phyloP scores from a whole-genome alignment of 768 basidiomycete species.

The Cyathus striatus region DNA sequence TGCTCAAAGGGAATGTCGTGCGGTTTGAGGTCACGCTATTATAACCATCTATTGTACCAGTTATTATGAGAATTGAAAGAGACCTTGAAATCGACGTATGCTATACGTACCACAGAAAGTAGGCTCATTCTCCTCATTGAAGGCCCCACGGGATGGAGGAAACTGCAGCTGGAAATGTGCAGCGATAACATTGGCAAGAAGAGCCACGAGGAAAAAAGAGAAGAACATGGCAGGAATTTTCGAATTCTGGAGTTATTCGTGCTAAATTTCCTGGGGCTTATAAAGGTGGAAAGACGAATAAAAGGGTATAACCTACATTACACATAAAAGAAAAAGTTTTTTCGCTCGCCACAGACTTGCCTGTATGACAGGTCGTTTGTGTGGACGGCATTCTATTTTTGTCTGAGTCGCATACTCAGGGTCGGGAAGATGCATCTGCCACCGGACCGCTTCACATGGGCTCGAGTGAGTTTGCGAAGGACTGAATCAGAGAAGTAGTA shows the following conservation, averaged over 20 bases:
- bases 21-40: slow-evolving; percentile 44
- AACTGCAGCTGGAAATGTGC: slow-evolving; percentile 83
- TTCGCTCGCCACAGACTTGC: too few relatives aligned
- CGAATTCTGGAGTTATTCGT: neutral
- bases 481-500: too few relatives aligned
- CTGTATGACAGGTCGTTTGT: too few relatives aligned
- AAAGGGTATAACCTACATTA: neutral
- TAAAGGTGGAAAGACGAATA: neutral
- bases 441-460: too few relatives aligned
- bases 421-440: too few relatives aligned
- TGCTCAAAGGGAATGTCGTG: slow-evolving; percentile 62
- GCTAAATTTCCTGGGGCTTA: neutral
- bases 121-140: slow-evolving; percentile 53
- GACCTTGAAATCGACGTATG: too few relatives aligned
- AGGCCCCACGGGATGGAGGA: slow-evolving; percentile 67
- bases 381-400: too few relatives aligned
- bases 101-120: slow-evolving; percentile 61
- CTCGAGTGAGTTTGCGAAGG: too few relatives aligned
- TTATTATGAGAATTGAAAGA: too few relatives aligned
- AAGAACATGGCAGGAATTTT: slow-evolving; percentile 1
- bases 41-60: slow-evolving; percentile 54
- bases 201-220: slow-evolving; percentile 18
- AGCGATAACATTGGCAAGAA: slow-evolving; percentile 33
- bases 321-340: neutral
- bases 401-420: too few relatives aligned